Percentiles rank a stretch among this genome's conserved stretches.
phyloP scores from a whole-genome alignment of 768 basidiomycete species.

The Strobilomyces dryophilus region DNA sequence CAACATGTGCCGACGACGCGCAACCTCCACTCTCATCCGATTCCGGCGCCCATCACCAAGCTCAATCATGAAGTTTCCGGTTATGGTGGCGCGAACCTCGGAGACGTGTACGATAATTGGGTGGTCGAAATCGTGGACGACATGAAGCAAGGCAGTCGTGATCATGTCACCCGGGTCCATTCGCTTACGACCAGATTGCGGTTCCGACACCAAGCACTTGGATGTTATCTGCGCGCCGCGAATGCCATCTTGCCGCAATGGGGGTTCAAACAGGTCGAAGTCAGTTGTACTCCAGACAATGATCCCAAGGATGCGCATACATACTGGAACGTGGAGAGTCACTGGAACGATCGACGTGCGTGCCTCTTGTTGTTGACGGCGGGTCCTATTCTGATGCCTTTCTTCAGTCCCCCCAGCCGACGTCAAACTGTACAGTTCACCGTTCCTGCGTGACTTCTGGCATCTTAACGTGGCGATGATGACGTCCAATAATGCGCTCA shows the following conservation, averaged over 20 bases:
- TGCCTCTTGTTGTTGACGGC: slow-evolving; percentile 12
- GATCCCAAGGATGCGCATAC: slow-evolving; percentile 78
- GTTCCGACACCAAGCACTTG: slow-evolving; percentile 68
- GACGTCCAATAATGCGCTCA: slow-evolving; percentile 97
- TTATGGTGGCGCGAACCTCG: slow-evolving; percentile 87
- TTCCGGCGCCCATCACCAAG: slow-evolving; percentile 87
- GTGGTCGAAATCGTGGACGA: slow-evolving; percentile 27
- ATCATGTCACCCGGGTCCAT: slow-evolving; percentile 67
- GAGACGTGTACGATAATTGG: slow-evolving; percentile 91
- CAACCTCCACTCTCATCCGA: slow-evolving; percentile 83
- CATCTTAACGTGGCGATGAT: slow-evolving; percentile 99
- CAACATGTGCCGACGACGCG: slow-evolving; percentile 79
- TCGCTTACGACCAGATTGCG: slow-evolving; percentile 88
- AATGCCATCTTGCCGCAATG: slow-evolving; percentile 91
- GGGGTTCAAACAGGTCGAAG: slow-evolving; percentile 99
- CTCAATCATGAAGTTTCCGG: slow-evolving; percentile 89
- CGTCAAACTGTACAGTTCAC: not conserved
- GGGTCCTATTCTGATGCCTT: not conserved
- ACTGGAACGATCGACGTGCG: slow-evolving; percentile 93
- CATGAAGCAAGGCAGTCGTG: slow-evolving; percentile 43
- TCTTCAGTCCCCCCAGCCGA: slow-evolving; percentile 69
- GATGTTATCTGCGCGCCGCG: slow-evolving; percentile 87
- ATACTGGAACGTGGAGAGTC: slow-evolving; percentile 98
- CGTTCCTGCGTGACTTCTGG: slow-evolving; percentile 67
- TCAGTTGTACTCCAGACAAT: slow-evolving; percentile 88